Base-by-base conservation (phyloP, 1,139 yeast species). In the Sporopachydermia cereana region DNA sequence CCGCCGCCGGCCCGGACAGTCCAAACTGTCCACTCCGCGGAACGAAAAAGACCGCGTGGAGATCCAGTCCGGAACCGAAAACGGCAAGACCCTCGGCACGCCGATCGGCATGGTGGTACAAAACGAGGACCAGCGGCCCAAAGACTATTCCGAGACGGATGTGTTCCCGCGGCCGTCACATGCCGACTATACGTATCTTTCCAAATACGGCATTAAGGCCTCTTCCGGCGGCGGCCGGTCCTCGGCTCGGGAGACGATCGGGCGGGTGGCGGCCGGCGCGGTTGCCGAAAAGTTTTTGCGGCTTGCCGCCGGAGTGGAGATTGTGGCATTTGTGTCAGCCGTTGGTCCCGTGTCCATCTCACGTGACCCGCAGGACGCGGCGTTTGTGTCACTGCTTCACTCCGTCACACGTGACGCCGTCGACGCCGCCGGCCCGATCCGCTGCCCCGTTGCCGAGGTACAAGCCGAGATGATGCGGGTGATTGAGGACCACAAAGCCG, bases 221-320 rank as follows among this genome's bases (percentile, higher is more conserved):
- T 76, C 95, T 4, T 82, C 94, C 42, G 98, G 98, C 45, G 98
- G 98, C 57, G 98, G 98, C 51, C 78, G 98, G 61, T 84, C 96
- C 21, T 80, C 93, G 41, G 98, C 98, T 12, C 79, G 98, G 65
- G 98, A 91, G 66, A 91, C 98, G 44, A 91, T 93, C 56, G 98
- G 97, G 46, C 76, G 98, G 62, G 98, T 91, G 45, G 98, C 98
- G 44, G 98, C 97, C 14, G 97, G 97, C 54, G 97, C 96, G 48
- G 80, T 91, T 63, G 98, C 98, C 42, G 98, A 91, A 63, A 89
- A 88, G 67, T 79, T 86, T 54, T 73, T 91, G 58, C 60, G 68
- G 45, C 78, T 82, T 56, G 83, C 84, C 46, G 80, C 83, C 60
- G 76, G 77, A 49, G 93, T 91, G 43, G 98, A 93, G 64, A 86